phyloP scores from a whole-genome alignment of 495 filamentous ascomycete species.

The Tuber magnatum region DNA sequence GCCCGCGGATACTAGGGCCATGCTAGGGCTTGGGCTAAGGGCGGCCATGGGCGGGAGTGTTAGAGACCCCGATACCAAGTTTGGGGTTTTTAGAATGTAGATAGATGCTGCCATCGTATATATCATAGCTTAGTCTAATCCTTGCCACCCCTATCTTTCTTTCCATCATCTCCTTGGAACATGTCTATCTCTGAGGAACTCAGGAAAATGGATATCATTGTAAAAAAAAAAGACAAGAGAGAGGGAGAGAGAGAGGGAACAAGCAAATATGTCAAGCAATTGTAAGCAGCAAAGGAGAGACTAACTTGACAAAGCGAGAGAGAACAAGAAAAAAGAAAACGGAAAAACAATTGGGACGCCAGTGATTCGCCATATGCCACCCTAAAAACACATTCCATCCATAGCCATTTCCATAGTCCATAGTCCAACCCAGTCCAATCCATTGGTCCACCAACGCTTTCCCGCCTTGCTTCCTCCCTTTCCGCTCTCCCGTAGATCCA shows the following conservation, averaged over 20 bases:
- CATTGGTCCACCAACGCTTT: background rate
- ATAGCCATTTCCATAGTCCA: background rate
- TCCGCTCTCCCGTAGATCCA: background rate
- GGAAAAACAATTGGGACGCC: slow-evolving; percentile 28
- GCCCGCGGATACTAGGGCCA: slow-evolving; percentile 74
- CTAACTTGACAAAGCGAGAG: slow-evolving; percentile 23
- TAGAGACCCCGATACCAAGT: slow-evolving; percentile 60
- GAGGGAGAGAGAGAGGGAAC: background rate
- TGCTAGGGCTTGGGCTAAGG: slow-evolving; percentile 73
- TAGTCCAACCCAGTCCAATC: background rate
- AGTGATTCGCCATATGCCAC: slow-evolving; percentile 23
- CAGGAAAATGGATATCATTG: slow-evolving; percentile 2
- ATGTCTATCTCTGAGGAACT: background rate
- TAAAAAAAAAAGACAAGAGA: background rate
- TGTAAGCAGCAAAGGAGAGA: slow-evolving; percentile 5
- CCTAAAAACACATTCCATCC: slow-evolving; percentile 4
- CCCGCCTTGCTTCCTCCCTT: background rate
- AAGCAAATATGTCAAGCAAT: background rate
- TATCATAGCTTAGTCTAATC: background rate
- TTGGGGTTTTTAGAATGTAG: slow-evolving; percentile 96
- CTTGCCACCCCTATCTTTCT: background rate
- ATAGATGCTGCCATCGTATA: slow-evolving; percentile 5
- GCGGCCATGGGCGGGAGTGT: slow-evolving; percentile 67
- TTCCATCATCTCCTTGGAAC: background rate
- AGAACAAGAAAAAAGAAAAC: slow-evolving; percentile 26